Percentiles rank a stretch among this genome's conserved stretches.
Conservation (phyloP, 768 basidiomycete genomes). For the Boletus edulis region DNA sequence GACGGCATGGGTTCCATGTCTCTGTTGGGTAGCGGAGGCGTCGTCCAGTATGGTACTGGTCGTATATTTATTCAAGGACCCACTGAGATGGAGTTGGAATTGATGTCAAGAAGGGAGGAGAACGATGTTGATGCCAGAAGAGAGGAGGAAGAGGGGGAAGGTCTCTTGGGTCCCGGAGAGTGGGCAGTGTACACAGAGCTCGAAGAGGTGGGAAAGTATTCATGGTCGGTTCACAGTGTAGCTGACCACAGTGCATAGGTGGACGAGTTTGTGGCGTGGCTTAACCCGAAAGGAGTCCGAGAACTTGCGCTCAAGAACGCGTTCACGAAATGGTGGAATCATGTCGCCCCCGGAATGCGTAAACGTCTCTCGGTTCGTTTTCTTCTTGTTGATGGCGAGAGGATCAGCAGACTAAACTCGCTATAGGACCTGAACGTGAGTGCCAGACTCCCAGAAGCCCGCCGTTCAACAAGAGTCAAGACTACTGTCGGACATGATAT, state of each 20-base stretch:
- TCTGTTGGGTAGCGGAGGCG: constrained; percentile 73
- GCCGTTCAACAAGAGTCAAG: constrained; percentile 74
- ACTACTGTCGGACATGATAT: constrained; percentile 58
- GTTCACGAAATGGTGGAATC: constrained; percentile 81
- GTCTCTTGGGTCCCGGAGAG: constrained; percentile 68
- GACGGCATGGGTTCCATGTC: constrained; percentile 91
- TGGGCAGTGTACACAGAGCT: constrained; percentile 91
- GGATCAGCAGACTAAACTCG: constrained; percentile 6
- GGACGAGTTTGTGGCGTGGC: constrained; percentile 81
- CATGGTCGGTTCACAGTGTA: background rate
- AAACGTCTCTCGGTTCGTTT: constrained; percentile 69
- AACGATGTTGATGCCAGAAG: constrained; percentile 55
- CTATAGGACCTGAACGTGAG: constrained; percentile 65
- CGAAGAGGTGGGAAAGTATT: constrained; percentile 65
- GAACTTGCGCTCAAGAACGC: constrained; percentile 78
- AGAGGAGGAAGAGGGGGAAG: constrained; percentile 79
- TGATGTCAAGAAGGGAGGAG: constrained; percentile 59
- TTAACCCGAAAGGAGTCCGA: constrained; percentile 88
- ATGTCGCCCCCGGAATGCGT: constrained; percentile 75
- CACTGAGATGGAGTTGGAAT: constrained; percentile 73
- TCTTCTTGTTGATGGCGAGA: background rate
- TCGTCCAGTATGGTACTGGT: constrained; percentile 83
- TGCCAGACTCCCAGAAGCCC: constrained; percentile 73
- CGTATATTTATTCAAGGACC: constrained; percentile 93
- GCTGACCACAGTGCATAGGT: constrained; percentile 47